These are phyloP conservation scores for Roridomyces roridus DNA, from an alignment of 768 basidiomycete species.

Conservation along the genomic window DNA sequence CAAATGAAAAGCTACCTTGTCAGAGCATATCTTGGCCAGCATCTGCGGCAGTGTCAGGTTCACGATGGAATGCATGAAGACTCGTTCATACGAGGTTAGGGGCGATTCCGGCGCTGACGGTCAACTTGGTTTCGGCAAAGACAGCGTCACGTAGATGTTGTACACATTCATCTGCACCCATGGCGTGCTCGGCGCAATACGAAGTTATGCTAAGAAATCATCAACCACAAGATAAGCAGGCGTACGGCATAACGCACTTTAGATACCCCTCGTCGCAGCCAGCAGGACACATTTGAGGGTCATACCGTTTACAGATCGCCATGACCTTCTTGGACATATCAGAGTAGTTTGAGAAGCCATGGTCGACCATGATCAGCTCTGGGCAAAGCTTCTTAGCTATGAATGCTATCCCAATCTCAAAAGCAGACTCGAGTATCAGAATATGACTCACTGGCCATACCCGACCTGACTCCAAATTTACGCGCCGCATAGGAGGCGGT, in stretches of 20 bases:
- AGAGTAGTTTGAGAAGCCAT: conserved; percentile 64
- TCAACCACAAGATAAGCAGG: background rate
- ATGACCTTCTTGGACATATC: conserved; percentile 80
- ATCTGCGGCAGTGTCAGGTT: conserved; percentile 54
- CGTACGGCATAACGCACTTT: conserved; percentile 61
- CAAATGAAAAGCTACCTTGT: conserved; percentile 59
- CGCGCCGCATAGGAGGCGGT: conserved; percentile 82
- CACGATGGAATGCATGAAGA: conserved; percentile 21
- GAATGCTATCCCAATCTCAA: conserved; percentile 59
- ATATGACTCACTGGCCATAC: conserved; percentile 80
- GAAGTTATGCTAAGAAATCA: conserved; percentile 68
- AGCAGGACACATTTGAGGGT: conserved; percentile 75
- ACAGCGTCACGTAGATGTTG: conserved; percentile 77
- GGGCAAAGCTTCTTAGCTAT: conserved; percentile 95
- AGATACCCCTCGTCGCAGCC: conserved; percentile 93
- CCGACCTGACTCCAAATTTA: conserved; percentile 89
- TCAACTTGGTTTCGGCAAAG: conserved; percentile 79
- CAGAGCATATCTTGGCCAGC: conserved; percentile 97
- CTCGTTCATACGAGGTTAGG: conserved; percentile 79
- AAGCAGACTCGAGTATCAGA: background rate
- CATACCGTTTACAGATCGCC: conserved; percentile 70
- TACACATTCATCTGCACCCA: conserved; percentile 79
- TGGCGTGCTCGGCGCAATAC: conserved; percentile 73
- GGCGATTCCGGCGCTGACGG: conserved; percentile 94
- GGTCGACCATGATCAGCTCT: conserved; percentile 73